These are phyloP conservation scores for Sclerotinia trifoliorum DNA, from an alignment of 2,329 filamentous ascomycete genomes.

Conservation along the genomic window DNA sequence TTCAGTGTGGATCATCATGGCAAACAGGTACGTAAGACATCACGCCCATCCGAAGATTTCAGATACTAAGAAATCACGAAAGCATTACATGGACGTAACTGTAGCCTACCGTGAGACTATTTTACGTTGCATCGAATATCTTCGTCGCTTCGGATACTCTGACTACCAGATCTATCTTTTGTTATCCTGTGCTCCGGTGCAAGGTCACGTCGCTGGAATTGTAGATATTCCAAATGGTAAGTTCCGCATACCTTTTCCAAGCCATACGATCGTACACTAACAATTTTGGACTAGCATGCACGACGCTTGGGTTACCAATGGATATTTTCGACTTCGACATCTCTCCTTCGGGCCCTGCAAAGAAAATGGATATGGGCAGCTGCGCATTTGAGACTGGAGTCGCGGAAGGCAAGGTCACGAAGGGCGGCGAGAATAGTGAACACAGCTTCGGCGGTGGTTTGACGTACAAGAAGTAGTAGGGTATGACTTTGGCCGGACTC, in stretches of 20 bases:
- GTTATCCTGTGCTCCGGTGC: constrained; percentile 79
- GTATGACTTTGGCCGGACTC: not conserved
- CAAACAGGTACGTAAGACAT: constrained; percentile 73
- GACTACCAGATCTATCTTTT: constrained; percentile 83
- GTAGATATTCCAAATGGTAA: constrained; percentile 78
- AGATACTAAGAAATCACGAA: constrained; percentile 15
- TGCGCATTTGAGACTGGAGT: constrained; percentile 63
- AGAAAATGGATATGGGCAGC: constrained; percentile 65
- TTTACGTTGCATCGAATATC: constrained; percentile 73
- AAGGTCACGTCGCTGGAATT: constrained; percentile 85
- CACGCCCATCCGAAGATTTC: not conserved
- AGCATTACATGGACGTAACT: constrained; percentile 36
- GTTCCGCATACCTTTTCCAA: not conserved
- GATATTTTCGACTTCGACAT: constrained; percentile 97
- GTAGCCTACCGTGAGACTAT: constrained; percentile 34
- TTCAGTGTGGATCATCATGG: constrained; percentile 87
- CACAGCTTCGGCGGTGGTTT: constrained; percentile 52
- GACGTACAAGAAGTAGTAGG: constrained; percentile 45
- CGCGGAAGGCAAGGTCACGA: constrained; percentile 46
- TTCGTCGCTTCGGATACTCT: constrained; percentile 68
- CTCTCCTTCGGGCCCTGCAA: constrained; percentile 57
- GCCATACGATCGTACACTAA: constrained; percentile 13
- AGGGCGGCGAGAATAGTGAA: constrained; percentile 49
- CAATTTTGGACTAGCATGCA: constrained; percentile 58
- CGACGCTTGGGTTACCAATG: constrained; percentile 82